Conservation (phyloP, 2,329 filamentous ascomycete species). For the Penicillium sp. region DNA sequence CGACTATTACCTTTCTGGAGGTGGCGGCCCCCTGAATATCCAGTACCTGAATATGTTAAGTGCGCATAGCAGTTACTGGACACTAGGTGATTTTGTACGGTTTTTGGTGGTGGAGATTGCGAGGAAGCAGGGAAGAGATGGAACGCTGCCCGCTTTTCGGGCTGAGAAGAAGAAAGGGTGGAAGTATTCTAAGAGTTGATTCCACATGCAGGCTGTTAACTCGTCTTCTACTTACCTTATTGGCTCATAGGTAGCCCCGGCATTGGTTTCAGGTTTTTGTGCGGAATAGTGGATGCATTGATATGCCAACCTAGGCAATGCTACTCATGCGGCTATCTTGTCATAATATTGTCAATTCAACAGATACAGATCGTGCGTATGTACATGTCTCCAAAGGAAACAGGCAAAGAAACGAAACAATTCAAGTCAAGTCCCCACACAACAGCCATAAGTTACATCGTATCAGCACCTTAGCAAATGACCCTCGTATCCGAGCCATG, state of each 20-base stretch:
- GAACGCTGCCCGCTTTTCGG: slow-evolving; percentile 52
- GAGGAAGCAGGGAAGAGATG: slow-evolving; percentile 63
- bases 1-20: slow-evolving; percentile 80
- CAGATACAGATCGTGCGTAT: not conserved
- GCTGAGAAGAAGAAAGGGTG: slow-evolving; percentile 51
- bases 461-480: slow-evolving; percentile 16
- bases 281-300: not conserved
- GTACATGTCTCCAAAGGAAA: slow-evolving; percentile 2
- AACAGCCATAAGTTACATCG: slow-evolving; percentile 6
- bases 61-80: slow-evolving; percentile 94
- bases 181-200: slow-evolving; percentile 44
- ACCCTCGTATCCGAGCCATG: slow-evolving; percentile 22
- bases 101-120: slow-evolving; percentile 88
- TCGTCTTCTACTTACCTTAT: too few species aligned
- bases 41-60: slow-evolving; percentile 97
- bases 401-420: not conserved
- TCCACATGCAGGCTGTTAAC: not conserved
- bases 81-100: slow-evolving; percentile 78
- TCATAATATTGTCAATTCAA: not conserved
- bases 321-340: not conserved
- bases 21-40: slow-evolving; percentile 82
- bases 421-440: slow-evolving; percentile 12
- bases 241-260: too few species aligned
- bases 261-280: not conserved
- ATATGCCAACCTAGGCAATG: not conserved